These are phyloP conservation scores for Phyllosticta citriasiana DNA, from an alignment of 2,329 filamentous ascomycete species.

Conservation along the genomic window DNA sequence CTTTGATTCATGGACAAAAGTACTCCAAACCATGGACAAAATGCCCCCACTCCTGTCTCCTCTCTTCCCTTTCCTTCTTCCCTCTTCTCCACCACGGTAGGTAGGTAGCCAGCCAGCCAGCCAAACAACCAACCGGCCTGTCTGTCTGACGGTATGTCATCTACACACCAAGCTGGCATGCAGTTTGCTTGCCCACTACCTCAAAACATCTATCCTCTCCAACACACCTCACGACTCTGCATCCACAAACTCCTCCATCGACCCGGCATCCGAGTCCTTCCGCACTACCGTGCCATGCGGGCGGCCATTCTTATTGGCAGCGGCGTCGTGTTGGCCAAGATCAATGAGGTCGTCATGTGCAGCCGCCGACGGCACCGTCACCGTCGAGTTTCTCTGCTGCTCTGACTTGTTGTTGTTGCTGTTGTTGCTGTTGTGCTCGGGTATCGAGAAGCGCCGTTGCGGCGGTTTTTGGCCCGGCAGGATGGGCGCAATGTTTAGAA, in stretches of 20 bases:
- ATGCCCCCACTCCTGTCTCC: no score
- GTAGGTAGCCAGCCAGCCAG: no score
- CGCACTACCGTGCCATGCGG: constrained; percentile 17
- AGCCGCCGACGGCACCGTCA: constrained; percentile 6
- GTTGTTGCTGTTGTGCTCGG: constrained; percentile 33
- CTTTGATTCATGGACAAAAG: no score
- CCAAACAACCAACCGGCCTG: no score
- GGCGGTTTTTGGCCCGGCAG: constrained; percentile 59
- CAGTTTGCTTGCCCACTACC: no score
- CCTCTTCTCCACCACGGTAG: no score
- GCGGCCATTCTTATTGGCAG: neutral
- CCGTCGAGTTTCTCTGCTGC: neutral
- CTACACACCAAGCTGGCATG: no score
- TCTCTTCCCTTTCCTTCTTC: no score
- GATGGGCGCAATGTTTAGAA: constrained; percentile 77
- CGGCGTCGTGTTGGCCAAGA: constrained; percentile 39
- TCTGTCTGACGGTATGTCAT: no score
- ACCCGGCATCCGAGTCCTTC: constrained; percentile 33
- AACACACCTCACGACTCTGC: constrained; percentile 27
- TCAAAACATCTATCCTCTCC: neutral
- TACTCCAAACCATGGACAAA: no score
- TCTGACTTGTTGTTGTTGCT: constrained; percentile 1
- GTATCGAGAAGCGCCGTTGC: constrained; percentile 45
- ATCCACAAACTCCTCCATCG: constrained; percentile 39
- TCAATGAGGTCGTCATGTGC: constrained; percentile 44